Percentiles rank a stretch among this genome's conserved stretches.
Evolutionary conservation across 1,284 basidiomycete genomes (phyloP).

Genomic region (Naganishia sp.): DNA sequence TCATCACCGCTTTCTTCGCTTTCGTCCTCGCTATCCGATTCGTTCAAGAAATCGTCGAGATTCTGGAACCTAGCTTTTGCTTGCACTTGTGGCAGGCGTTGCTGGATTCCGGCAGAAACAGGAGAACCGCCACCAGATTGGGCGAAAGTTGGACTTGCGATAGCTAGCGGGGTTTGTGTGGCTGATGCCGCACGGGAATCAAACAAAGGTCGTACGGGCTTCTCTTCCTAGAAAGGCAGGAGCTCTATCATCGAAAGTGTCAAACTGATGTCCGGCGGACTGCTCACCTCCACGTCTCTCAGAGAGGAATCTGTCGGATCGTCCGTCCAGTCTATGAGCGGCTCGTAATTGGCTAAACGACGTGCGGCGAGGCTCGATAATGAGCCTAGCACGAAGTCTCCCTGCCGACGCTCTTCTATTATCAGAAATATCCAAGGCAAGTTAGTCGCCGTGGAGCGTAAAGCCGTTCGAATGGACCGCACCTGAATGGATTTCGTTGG

Average conservation of each 20-base stretch:
- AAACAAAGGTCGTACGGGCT: constrained; percentile 8
- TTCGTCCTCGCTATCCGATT: constrained; percentile 42
- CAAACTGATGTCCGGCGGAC: background rate
- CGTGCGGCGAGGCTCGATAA: constrained; percentile 45
- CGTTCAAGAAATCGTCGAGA: constrained; percentile 50
- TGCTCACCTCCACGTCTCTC: constrained; percentile 47
- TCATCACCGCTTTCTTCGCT: constrained; percentile 44
- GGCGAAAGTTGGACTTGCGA: background rate
- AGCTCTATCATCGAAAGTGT: constrained; percentile 14
- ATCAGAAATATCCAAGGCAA: background rate
- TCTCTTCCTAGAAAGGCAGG: constrained; percentile 39
- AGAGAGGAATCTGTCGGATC: constrained; percentile 55
- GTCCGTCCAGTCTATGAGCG: constrained; percentile 54
- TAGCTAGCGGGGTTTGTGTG: background rate
- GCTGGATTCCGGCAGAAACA: constrained; percentile 1
- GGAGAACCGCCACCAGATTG: constrained; percentile 7
- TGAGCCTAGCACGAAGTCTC: constrained; percentile 44
- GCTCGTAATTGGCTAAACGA: constrained; percentile 45
- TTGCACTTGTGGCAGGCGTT: constrained; percentile 11
- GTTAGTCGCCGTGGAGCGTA: background rate
- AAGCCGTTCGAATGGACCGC: background rate
- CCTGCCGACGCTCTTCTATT: background rate
- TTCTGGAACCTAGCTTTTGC: constrained; percentile 48
- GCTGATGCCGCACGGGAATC: constrained; percentile 1
- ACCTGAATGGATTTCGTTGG: constrained; percentile 9